Evolutionary conservation across 352 stramenopile genomes (phyloP).

Genomic region (Phytophthora pseudosyringae): DNA sequence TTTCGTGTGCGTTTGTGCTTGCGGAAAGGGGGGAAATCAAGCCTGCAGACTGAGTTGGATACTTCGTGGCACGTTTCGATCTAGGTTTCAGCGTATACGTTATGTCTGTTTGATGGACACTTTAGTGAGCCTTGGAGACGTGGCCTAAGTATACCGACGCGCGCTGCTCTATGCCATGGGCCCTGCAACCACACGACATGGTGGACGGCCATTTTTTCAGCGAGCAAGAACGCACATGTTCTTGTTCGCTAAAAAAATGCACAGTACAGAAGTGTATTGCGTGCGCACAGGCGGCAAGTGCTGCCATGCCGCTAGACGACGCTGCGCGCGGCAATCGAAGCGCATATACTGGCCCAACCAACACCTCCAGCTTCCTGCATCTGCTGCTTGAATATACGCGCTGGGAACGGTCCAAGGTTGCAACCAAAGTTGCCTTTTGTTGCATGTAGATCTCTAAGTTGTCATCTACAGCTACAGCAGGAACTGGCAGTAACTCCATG

Average conservation of each 20-base stretch:
- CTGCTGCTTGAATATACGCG: no score
- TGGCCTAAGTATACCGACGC: not conserved
- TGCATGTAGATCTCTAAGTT: no score
- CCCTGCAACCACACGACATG: slow-evolving; percentile 21
- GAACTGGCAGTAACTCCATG: no score
- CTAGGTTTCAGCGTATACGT: not conserved
- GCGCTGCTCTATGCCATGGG: slow-evolving; percentile 25
- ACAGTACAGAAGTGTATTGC: no score
- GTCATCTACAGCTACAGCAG: no score
- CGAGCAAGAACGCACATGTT: slow-evolving; percentile 9
- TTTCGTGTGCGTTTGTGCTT: slow-evolving; percentile 20
- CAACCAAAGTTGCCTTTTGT: no score
- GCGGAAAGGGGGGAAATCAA: no score
- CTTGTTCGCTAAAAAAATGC: no score
- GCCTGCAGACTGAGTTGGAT: not conserved
- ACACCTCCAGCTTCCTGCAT: no score
- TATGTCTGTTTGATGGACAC: not conserved
- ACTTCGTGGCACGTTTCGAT: not conserved
- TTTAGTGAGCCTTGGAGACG: not conserved
- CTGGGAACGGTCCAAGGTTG: no score
- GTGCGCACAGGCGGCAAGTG: no score
- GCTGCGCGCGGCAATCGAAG: not conserved
- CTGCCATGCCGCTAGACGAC: not conserved
- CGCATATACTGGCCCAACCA: no score
- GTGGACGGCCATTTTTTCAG: slow-evolving; percentile 35